These are phyloP conservation scores for Sporothrix brasiliensis DNA, from an alignment of 2,329 filamentous ascomycete species.

Conservation along the genomic window DNA sequence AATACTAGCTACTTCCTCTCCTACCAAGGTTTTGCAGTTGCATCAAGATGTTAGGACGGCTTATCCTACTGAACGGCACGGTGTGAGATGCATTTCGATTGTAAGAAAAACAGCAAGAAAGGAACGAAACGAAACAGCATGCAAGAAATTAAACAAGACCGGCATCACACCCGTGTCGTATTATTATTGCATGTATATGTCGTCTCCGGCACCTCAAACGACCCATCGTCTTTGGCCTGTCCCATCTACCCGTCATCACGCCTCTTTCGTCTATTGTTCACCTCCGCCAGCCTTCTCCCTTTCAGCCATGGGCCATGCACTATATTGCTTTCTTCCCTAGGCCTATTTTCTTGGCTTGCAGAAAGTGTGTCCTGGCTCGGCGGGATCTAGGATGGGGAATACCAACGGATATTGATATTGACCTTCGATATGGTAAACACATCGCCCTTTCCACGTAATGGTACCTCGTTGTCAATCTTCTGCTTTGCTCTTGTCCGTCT, in stretches of 20 bases:
- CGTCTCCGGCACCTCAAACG: conserved; percentile 14
- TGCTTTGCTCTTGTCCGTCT: neutral
- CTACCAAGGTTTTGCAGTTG: neutral
- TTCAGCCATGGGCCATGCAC: conserved; percentile 7
- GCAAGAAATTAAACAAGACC: conserved; percentile 11
- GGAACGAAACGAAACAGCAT: conserved; percentile 3
- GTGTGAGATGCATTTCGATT: neutral
- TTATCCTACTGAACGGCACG: neutral
- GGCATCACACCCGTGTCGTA: conserved; percentile 6
- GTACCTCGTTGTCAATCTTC: neutral
- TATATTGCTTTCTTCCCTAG: conserved; percentile 17
- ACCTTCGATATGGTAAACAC: conserved; percentile 17
- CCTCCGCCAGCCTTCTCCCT: conserved; percentile 13
- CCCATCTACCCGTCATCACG: conserved; percentile 26
- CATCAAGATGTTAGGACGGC: neutral
- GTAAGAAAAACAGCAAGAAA: neutral
- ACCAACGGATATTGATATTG: conserved; percentile 13
- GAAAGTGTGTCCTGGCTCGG: neutral
- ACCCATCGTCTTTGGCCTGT: neutral
- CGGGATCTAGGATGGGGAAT: conserved; percentile 23
- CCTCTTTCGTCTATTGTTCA: neutral
- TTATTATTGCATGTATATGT: conserved; percentile 14
- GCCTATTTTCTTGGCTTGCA: conserved; percentile 12
- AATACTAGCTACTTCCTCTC: neutral
- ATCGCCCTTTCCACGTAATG: neutral